These are phyloP conservation scores for Coemansia sp. DNA, from an alignment of 192 early-diverging fungal genomes.

Conservation along the genomic window DNA sequence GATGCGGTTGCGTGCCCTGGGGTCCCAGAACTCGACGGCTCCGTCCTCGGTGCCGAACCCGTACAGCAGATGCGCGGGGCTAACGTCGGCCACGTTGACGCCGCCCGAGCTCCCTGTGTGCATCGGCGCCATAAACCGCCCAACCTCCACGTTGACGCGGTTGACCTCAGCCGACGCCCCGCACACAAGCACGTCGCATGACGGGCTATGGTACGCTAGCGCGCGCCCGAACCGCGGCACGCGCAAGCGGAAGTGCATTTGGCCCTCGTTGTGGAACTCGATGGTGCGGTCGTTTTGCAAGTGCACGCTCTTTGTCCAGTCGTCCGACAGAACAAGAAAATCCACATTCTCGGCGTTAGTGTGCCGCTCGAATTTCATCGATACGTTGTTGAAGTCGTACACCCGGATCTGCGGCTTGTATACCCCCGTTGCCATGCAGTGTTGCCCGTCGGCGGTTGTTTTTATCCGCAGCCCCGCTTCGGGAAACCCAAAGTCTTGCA, in stretches of 20 bases:
- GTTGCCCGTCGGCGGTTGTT: slow-evolving; percentile 82
- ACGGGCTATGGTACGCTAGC: slow-evolving; percentile 87
- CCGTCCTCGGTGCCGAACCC: slow-evolving; percentile 89
- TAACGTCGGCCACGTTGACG: slow-evolving; percentile 74
- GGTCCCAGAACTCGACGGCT: slow-evolving; percentile 95
- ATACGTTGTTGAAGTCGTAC: slow-evolving; percentile 87
- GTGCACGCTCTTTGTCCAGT: slow-evolving; percentile 96
- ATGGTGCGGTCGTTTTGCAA: slow-evolving; percentile 88
- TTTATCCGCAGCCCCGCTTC: slow-evolving; percentile 87
- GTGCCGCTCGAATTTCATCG: slow-evolving; percentile 99
- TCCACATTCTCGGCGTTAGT: slow-evolving; percentile 91
- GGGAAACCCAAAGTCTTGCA: slow-evolving; percentile 83
- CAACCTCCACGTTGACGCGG: slow-evolving; percentile 89
- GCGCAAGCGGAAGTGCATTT: slow-evolving; percentile 89
- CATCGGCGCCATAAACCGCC: slow-evolving; percentile 86
- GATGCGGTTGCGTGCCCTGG: slow-evolving; percentile 73
- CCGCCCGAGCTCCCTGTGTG: slow-evolving; percentile 69
- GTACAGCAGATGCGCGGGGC: slow-evolving; percentile 91
- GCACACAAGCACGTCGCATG: slow-evolving; percentile 86
- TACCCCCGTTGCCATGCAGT: slow-evolving; percentile 93
- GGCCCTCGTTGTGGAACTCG: slow-evolving; percentile 95
- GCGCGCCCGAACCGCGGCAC: slow-evolving; percentile 96
- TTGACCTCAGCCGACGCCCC: slow-evolving; percentile 85
- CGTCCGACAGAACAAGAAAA: slow-evolving; percentile 85
- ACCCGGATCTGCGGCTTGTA: slow-evolving; percentile 98